Percentiles rank a stretch among this genome's conserved stretches.
phyloP scores from a whole-genome alignment of 495 filamentous ascomycete genomes.

The Glutinoglossum americanum region DNA sequence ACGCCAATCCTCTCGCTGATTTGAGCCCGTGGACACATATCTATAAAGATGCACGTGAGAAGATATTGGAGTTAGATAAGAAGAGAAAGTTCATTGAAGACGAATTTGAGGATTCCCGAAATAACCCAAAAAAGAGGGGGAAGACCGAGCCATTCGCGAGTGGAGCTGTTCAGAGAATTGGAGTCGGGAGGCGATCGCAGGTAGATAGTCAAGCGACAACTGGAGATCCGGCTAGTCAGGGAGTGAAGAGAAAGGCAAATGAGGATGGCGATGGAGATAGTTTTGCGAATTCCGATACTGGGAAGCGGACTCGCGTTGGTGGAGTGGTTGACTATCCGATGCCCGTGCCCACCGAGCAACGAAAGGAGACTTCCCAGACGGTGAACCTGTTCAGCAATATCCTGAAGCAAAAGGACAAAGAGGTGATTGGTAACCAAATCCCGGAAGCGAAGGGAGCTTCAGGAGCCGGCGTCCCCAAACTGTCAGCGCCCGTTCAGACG shows the following conservation, averaged over 20 bases:
- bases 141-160: no score
- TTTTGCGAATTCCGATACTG: no score
- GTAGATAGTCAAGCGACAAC: no score
- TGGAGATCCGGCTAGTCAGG: no score
- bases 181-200: neutral
- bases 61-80: neutral
- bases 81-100: neutral
- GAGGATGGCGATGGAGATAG: neutral
- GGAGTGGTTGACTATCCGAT: neutral
- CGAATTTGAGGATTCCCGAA: no score
- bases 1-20: neutral
- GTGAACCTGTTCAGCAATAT: slow-evolving; percentile 20
- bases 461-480: neutral
- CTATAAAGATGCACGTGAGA: neutral
- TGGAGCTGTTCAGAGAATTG: neutral
- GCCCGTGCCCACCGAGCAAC: neutral
- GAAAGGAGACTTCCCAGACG: slow-evolving; percentile 14
- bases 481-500: neutral
- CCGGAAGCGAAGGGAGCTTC: neutral
- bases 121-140: no score
- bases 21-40: neutral
- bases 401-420: slow-evolving; percentile 8
- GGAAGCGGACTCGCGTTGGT: neutral
- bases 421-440: slow-evolving; percentile 1
- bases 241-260: neutral